Evolutionary conservation across 768 basidiomycete genomes (phyloP), one percentile per base, ranked within the genome.

Genomic region (Mycena indigotica): DNA sequence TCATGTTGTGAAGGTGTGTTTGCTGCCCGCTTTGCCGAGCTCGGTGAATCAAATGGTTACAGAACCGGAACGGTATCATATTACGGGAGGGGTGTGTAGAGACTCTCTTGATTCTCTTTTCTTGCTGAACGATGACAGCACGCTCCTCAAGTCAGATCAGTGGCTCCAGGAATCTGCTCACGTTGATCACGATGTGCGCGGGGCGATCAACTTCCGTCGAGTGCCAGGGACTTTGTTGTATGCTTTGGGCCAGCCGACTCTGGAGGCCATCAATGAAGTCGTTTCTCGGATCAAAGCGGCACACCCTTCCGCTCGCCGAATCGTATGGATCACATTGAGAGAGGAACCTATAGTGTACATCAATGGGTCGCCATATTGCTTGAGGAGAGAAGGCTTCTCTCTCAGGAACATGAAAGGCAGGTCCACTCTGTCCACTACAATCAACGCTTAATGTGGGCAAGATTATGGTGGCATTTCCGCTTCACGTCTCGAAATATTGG

Each of bases 391-490:
- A 67, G 82, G 85, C 3, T 92, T 90, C 64, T 90, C 91, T 13
- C 73, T 99, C 28, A 80, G 97, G 41, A 98, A 99, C 67, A 93
- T 98, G 87, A 97, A 95, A 80, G 91, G 87, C 89, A 10, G 13
- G 24, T 10, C 12, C 23, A 8, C 50, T 45, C 13, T 12, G 17
- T 28, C 19, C 56, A 17, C 24, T 25, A 23, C n/a, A 52, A 23
- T 44, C 15, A 23, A 6, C 21, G 3, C 28, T 19, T 24, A 13
- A 23, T 50, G n/a, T 15, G 26, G 15, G 41, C 10, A 35, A 91
- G 95, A 97, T 72, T 98, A 95, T 73, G 91, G 93, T 44, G 97
- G 97, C 3, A 98, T 99, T 51, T 96, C 95, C 0, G 85, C 92
- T 3, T 85, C 87, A 25, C 84, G 97, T 13, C 73, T 98, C 46